Conservation (phyloP, 495 filamentous ascomycete genomes). For the Xylaria flabelliformis region DNA sequence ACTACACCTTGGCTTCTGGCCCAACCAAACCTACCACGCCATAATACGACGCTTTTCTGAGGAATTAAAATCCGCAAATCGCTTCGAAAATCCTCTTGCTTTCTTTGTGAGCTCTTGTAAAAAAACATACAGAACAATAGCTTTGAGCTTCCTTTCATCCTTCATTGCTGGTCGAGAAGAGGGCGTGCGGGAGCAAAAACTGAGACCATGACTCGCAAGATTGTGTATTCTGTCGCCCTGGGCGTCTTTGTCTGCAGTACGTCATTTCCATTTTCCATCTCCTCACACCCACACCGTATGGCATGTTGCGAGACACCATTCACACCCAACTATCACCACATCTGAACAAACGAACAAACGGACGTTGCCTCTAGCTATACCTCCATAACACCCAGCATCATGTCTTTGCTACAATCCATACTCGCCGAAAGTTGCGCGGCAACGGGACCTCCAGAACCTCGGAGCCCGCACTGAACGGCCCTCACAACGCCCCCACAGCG, state of each 20-base stretch:
- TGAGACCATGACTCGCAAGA: slow-evolving; percentile 52
- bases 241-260: slow-evolving; percentile 66
- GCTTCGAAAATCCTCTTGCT: not conserved
- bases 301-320: slow-evolving; percentile 27
- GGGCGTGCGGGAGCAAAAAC: not conserved
- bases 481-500: not conserved
- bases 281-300: slow-evolving; percentile 18
- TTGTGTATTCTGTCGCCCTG: slow-evolving; percentile 64
- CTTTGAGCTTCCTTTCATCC: not conserved
- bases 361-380: not conserved
- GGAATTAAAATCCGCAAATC: not conserved
- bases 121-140: not conserved
- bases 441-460: not conserved
- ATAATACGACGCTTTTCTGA: not conserved
- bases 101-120: not conserved
- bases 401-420: not conserved
- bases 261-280: slow-evolving; percentile 36
- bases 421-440: not conserved
- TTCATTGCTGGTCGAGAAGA: slow-evolving; percentile 22
- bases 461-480: not conserved
- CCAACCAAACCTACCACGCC: slow-evolving; percentile 13
- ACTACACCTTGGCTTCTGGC: not conserved
- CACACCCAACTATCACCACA: slow-evolving; percentile 14
- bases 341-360: not conserved
- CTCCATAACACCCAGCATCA: not conserved